A percentile compares a stretch with the other conserved stretches of the same genome.
Conservation (phyloP, 805 yeast species). For the Metschnikowia cerradonensis region DNA sequence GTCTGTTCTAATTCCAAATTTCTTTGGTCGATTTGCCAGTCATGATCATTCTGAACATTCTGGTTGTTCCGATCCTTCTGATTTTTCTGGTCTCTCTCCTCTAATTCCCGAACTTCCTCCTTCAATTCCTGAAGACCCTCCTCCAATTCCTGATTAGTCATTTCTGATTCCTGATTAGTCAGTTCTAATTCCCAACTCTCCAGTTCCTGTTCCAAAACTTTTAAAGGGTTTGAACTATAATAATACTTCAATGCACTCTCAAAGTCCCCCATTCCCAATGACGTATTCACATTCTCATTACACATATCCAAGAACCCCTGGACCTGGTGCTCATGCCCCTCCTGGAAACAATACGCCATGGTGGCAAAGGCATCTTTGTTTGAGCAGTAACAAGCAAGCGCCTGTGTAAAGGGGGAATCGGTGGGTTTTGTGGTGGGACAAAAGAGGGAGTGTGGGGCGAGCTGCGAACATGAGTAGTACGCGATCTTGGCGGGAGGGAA, state of each 20-base stretch:
- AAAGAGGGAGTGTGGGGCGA: conserved; percentile 1
- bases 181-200: no score
- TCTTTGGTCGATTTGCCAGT: no score
- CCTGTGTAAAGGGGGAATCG: no score
- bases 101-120: no score
- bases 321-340: conserved; percentile 23
- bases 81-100: no score
- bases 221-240: background rate
- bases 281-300: conserved; percentile 15
- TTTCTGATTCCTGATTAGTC: no score
- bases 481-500: conserved; percentile 30
- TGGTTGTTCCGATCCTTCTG: no score
- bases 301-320: conserved; percentile 26
- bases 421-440: no score
- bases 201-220: background rate
- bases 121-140: no score
- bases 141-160: no score
- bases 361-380: conserved; percentile 34
- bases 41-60: no score
- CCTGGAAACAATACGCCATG: conserved; percentile 32
- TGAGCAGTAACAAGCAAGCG: conserved; percentile 17
- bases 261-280: conserved; percentile 22
- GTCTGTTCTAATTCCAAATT: no score
- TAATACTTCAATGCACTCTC: conserved; percentile 17
- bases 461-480: conserved; percentile 27